Evolutionary conservation across 139 green algal species (phyloP).

Genomic region (Haematococcus lacustris): DNA sequence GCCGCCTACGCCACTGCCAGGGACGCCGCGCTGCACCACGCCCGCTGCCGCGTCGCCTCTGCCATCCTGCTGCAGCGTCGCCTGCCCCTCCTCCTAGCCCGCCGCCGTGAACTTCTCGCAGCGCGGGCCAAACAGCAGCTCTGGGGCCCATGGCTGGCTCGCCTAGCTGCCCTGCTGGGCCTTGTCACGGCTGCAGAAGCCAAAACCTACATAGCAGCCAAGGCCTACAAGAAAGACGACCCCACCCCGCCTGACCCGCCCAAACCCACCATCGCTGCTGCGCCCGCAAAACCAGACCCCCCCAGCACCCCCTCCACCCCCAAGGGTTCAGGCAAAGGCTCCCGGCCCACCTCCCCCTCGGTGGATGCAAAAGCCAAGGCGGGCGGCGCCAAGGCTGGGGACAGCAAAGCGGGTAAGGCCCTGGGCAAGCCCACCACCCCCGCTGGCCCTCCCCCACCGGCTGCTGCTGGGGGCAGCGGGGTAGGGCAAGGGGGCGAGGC

Average conservation of each 20-base stretch:
- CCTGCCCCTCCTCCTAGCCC: conserved; percentile 33
- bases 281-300: neutral
- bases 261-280: neutral
- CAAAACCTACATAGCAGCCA: neutral
- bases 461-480: too few relatives aligned
- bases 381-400: neutral
- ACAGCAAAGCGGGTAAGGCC: neutral
- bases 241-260: neutral
- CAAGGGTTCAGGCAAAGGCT: neutral
- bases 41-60: conserved; percentile 21
- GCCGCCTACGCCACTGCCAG: neutral
- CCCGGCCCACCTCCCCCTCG: neutral
- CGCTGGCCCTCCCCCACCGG: neutral
- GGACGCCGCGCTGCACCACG: conserved; percentile 9
- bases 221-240: neutral
- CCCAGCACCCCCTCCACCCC: neutral
- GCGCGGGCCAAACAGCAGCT: neutral
- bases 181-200: conserved; percentile 13
- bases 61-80: conserved; percentile 42
- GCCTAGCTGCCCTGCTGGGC: conserved; percentile 28
- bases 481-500: too few relatives aligned
- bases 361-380: neutral
- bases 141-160: conserved; percentile 38
- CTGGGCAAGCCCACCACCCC: neutral
- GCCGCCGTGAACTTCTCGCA: conserved; percentile 4